phyloP scores from a whole-genome alignment of 2,329 filamentous ascomycete genomes.

The Aspergillus oerlinghausenensis region DNA sequence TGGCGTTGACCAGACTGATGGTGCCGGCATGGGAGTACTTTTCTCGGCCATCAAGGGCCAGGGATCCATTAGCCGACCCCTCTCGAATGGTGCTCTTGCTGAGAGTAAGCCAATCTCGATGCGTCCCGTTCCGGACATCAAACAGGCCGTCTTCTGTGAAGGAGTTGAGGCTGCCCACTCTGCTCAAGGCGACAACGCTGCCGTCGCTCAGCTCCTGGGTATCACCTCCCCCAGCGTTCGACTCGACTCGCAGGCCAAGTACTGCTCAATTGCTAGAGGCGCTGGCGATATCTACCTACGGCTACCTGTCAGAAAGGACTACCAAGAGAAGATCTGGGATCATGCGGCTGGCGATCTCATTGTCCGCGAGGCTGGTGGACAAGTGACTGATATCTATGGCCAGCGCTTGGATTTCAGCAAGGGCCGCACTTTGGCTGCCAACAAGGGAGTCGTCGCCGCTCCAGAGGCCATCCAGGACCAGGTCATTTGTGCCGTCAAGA shows the following conservation, averaged over 20 bases:
- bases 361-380: constrained; percentile 86
- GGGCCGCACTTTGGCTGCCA: constrained; percentile 79
- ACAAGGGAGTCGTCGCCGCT: constrained; percentile 91
- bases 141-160: constrained; percentile 89
- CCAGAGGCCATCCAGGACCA: constrained; percentile 68
- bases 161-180: constrained; percentile 92
- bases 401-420: constrained; percentile 79
- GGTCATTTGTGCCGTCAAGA: constrained; percentile 77
- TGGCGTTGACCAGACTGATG: constrained; percentile 68
- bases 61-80: constrained; percentile 74
- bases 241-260: constrained; percentile 98
- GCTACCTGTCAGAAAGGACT: constrained; percentile 76
- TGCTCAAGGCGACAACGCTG: constrained; percentile 78
- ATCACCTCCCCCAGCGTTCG: constrained; percentile 86
- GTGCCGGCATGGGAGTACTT: constrained; percentile 74
- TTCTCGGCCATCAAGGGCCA: constrained; percentile 77
- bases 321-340: constrained; percentile 99
- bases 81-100: constrained; percentile 50
- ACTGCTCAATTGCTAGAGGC: constrained; percentile 88
- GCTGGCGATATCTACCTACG: constrained; percentile 93
- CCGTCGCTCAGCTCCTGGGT: constrained; percentile 76
- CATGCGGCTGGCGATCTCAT: constrained; percentile 94
- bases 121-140: constrained; percentile 69
- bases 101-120: constrained; percentile 67
- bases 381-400: constrained; percentile 85